Evolutionary conservation across 192 early-diverging fungal genomes (phyloP).

Genomic region (Coemansia sp.): DNA sequence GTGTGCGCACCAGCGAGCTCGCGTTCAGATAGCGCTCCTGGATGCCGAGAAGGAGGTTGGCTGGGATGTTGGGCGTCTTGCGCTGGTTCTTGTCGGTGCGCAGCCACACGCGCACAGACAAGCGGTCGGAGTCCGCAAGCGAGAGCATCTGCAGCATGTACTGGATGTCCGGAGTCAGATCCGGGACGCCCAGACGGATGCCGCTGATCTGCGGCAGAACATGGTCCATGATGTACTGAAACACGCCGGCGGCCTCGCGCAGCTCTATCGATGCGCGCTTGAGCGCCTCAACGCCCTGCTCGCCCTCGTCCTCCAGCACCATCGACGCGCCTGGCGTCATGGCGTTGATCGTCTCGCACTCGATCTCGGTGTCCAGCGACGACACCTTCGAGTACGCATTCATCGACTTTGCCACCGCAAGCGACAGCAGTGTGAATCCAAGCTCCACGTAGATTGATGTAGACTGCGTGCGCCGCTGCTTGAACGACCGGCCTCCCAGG

Average conservation of each 20-base stretch:
- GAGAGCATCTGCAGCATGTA: slow-evolving; percentile 53
- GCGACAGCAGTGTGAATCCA: slow-evolving; percentile 44
- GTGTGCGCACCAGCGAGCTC: slow-evolving; percentile 27
- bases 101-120: slow-evolving; percentile 53
- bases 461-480: slow-evolving; percentile 50
- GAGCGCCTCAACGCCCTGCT: slow-evolving; percentile 40
- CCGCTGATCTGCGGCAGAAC: slow-evolving; percentile 36
- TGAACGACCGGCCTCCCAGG: slow-evolving; percentile 23
- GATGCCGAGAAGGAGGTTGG: slow-evolving; percentile 49
- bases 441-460: slow-evolving; percentile 47
- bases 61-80: slow-evolving; percentile 48
- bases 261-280: slow-evolving; percentile 50
- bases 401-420: slow-evolving; percentile 52
- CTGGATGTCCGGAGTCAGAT: slow-evolving; percentile 52
- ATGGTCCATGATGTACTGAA: slow-evolving; percentile 43
- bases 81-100: slow-evolving; percentile 43
- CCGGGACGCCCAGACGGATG: slow-evolving; percentile 37
- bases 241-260: slow-evolving; percentile 49
- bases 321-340: slow-evolving; percentile 38
- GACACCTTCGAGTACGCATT: slow-evolving; percentile 47
- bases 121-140: slow-evolving; percentile 51
- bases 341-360: slow-evolving; percentile 46
- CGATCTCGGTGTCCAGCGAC: slow-evolving; percentile 50
- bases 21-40: slow-evolving; percentile 51
- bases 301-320: slow-evolving; percentile 36